A percentile compares a stretch with the other conserved stretches of the same genome.
These are phyloP conservation scores for Chrysosporium keratinophilum DNA, from an alignment of 2,329 filamentous ascomycete species.

Conservation along the genomic window DNA sequence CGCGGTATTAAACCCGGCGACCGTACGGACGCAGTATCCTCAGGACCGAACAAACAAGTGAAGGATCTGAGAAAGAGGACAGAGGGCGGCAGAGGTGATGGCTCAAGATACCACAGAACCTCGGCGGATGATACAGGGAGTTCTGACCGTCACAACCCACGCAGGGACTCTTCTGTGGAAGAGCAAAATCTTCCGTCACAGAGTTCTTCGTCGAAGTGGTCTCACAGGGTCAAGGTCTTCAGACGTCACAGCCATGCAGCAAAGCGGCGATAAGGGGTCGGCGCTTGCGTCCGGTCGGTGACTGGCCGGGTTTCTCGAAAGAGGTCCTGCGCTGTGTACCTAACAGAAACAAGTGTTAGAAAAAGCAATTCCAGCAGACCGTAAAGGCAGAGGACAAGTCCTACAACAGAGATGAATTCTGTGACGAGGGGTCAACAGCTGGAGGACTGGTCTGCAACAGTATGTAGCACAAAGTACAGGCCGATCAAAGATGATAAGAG, in stretches of 20 bases:
- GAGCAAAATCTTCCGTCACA: neutral
- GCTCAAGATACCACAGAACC: neutral
- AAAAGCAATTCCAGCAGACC: neutral
- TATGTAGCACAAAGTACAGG: conserved; percentile 8
- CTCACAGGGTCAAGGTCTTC: neutral
- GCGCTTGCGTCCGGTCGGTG: neutral
- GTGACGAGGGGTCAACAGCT: conserved; percentile 1
- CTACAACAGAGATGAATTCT: neutral
- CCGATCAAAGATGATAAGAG: neutral
- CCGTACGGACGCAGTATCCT: neutral
- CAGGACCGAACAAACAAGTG: neutral
- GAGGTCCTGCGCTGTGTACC: neutral
- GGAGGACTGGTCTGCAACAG: neutral
- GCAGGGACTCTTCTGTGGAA: neutral
- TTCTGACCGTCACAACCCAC: neutral
- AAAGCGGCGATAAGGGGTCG: neutral
- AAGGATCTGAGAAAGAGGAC: neutral
- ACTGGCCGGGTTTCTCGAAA: neutral
- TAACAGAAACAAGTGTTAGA: neutral
- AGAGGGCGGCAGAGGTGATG: neutral
- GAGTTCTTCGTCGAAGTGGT: neutral
- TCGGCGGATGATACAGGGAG: neutral
- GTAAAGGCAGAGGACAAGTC: neutral
- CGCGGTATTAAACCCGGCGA: neutral
- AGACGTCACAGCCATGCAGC: conserved; percentile 5